Percentiles rank a stretch among this genome's conserved stretches.
phyloP scores from a whole-genome alignment of 371 early-diverging fungal species.

The Syncephalis plumigaleata region DNA sequence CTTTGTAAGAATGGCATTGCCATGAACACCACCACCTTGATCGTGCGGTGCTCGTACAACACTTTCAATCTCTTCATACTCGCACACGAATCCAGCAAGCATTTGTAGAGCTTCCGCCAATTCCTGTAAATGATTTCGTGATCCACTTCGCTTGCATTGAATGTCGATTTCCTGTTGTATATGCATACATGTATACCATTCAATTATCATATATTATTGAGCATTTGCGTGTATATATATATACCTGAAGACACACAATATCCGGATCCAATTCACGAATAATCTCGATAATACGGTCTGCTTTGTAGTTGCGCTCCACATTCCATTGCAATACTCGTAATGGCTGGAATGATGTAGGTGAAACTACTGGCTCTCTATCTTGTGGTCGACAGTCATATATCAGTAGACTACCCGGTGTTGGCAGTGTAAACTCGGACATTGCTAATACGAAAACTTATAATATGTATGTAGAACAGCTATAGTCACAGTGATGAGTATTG shows the following conservation, averaged over 20 bases:
- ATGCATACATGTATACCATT: background rate
- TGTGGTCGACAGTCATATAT: too few species aligned
- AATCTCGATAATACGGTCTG: background rate
- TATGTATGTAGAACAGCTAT: too few species aligned
- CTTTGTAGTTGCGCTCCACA: background rate
- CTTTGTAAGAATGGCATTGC: conserved; percentile 61
- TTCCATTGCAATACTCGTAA: background rate
- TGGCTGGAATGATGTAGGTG: too few species aligned
- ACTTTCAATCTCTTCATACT: conserved; percentile 52
- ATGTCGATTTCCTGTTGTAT: conserved; percentile 38
- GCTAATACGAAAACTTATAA: too few species aligned
- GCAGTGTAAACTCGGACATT: too few species aligned
- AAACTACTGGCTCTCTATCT: too few species aligned
- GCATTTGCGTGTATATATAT: too few species aligned
- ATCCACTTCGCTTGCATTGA: conserved; percentile 39
- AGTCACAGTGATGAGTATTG: too few species aligned
- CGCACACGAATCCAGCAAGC: conserved; percentile 50
- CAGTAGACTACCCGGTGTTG: too few species aligned
- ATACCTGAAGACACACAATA: conserved; percentile 5
- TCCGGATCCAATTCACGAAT: conserved; percentile 4
- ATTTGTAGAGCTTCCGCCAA: conserved; percentile 29
- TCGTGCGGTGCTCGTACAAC: conserved; percentile 26
- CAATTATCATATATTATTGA: too few species aligned
- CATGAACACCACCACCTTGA: conserved; percentile 66
- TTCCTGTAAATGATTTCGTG: conserved; percentile 36